Percentiles rank a stretch among this genome's conserved stretches.
These are phyloP conservation scores for Zymoseptoria passerinii DNA, from an alignment of 2,329 filamentous ascomycete species.

Conservation along the genomic window DNA sequence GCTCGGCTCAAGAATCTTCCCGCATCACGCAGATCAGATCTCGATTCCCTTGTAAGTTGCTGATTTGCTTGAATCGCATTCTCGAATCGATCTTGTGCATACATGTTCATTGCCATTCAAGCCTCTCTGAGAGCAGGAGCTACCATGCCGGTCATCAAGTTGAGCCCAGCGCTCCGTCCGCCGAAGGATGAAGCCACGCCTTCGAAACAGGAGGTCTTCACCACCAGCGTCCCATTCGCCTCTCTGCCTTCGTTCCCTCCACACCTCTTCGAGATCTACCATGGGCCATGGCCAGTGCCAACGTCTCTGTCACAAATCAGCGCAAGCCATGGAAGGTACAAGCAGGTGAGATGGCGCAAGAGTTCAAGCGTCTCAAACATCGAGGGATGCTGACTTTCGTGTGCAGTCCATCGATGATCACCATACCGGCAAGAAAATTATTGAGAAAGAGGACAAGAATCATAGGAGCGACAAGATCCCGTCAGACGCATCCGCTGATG, in stretches of 20 bases:
- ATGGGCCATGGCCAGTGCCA: slow-evolving; percentile 7
- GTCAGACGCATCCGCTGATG: slow-evolving; percentile 12
- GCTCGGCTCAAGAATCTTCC: background rate
- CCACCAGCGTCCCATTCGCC: background rate
- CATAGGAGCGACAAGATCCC: slow-evolving; percentile 8
- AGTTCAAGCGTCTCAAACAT: background rate
- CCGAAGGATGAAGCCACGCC: background rate
- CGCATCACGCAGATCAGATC: background rate
- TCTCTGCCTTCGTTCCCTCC: background rate
- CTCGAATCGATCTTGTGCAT: background rate
- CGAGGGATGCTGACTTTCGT: background rate
- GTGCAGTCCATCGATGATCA: background rate
- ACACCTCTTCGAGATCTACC: slow-evolving; percentile 10
- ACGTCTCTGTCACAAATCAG: background rate
- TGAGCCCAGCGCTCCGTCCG: background rate
- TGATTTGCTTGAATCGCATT: no score
- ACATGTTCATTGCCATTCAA: background rate
- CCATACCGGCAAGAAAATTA: background rate
- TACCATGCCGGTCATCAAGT: background rate
- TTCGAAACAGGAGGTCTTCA: background rate
- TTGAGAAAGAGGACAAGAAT: slow-evolving; percentile 2
- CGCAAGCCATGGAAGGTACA: background rate
- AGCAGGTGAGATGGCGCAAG: background rate
- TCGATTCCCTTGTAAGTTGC: no score
- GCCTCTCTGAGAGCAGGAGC: background rate